A percentile compares a stretch with the other conserved stretches of the same genome.
phyloP scores from a whole-genome alignment of 192 early-diverging fungal species.

The Podila clonocystis region DNA sequence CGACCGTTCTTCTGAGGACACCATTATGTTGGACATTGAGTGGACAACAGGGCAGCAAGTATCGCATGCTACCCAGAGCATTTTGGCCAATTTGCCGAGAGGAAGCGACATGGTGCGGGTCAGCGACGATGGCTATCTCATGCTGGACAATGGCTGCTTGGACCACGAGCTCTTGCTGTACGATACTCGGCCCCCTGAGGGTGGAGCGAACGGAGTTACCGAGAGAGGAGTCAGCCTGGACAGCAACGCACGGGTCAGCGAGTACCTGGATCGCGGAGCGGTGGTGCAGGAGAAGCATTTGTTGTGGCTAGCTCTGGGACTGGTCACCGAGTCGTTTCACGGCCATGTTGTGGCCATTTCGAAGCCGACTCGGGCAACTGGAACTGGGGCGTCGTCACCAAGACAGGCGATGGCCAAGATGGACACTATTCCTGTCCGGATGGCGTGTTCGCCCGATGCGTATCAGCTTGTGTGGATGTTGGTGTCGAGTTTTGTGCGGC shows the following conservation, averaged over 20 bases:
- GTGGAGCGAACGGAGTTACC: not conserved
- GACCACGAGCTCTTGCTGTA: slow-evolving; percentile 21
- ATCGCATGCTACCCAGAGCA: not conserved
- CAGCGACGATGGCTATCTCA: slow-evolving; percentile 22
- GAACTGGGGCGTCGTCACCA: not conserved
- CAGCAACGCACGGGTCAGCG: slow-evolving; percentile 8
- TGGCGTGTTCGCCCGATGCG: slow-evolving; percentile 43
- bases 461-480: slow-evolving; percentile 50
- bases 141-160: slow-evolving; percentile 35
- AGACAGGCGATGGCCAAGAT: too few species aligned
- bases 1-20: not conserved
- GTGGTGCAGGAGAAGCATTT: slow-evolving; percentile 39
- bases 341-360: not conserved
- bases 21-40: slow-evolving; percentile 25
- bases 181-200: not conserved
- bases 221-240: not conserved
- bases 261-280: slow-evolving; percentile 10
- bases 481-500: slow-evolving; percentile 14
- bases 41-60: slow-evolving; percentile 40
- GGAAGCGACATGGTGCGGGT: slow-evolving; percentile 28
- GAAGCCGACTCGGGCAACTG: not conserved
- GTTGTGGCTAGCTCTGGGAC: slow-evolving; percentile 38
- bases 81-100: slow-evolving; percentile 13
- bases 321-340: slow-evolving; percentile 20
- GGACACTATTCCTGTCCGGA: slow-evolving; percentile 13